Evolutionary conservation across 441 rosid species (phyloP).

Genomic region (Sinapis alba): DNA sequence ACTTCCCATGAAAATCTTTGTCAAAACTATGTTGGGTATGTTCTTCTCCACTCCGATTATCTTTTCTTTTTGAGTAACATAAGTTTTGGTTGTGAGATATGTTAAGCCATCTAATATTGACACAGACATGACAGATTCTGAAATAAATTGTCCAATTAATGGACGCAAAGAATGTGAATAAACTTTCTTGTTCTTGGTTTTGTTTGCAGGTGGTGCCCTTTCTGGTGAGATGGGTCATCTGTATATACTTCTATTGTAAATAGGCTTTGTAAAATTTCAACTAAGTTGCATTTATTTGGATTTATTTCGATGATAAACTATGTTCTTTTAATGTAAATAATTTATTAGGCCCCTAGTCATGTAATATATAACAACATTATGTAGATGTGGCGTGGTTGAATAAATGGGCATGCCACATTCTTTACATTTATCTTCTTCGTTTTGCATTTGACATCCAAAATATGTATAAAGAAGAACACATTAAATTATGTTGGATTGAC

Average conservation of each 20-base stretch:
- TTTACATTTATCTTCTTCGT: neutral
- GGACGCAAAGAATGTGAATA: neutral
- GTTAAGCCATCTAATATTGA: neutral
- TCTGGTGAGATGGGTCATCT: conserved; percentile 62
- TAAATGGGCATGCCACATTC: conserved; percentile 9
- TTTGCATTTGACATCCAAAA: neutral
- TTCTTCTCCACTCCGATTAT: neutral
- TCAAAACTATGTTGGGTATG: conserved; percentile 98
- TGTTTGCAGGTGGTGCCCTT: conserved; percentile 89
- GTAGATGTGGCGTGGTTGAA: conserved; percentile 14
- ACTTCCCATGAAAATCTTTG: conserved; percentile 89
- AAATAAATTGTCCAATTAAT: neutral
- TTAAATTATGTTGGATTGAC: too few species aligned
- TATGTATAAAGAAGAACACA: too few species aligned
- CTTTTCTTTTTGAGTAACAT: neutral
- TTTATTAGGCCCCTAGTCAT: neutral
- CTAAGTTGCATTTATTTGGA: conserved; percentile 23
- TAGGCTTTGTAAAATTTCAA: conserved; percentile 23
- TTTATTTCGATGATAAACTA: neutral
- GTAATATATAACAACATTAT: too few species aligned
- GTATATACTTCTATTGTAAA: conserved; percentile 29
- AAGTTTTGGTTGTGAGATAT: neutral
- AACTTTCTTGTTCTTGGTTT: neutral
- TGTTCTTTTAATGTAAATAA: conserved; percentile 28
- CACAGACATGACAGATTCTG: neutral